A percentile compares a stretch with the other conserved stretches of the same genome.
Evolutionary conservation across 2,329 filamentous ascomycete species (phyloP).

Genomic region (Verticillium dahliae): DNA sequence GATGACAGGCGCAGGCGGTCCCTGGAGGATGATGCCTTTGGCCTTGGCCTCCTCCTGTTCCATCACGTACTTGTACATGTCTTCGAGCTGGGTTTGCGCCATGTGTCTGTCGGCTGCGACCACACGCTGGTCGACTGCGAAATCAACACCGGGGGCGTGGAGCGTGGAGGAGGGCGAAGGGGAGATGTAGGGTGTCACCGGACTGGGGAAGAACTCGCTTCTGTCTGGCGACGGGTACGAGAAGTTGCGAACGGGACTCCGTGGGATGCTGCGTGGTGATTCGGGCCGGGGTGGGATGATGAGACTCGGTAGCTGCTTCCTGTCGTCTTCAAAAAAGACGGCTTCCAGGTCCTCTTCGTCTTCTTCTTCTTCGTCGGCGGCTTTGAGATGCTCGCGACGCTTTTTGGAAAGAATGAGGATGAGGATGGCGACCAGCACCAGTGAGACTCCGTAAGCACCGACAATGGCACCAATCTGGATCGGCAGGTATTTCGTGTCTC

Average conservation of each 20-base stretch:
- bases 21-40: constrained; percentile 43
- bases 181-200: constrained; percentile 32
- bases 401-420: constrained; percentile 55
- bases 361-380: constrained; percentile 41
- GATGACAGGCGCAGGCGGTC: constrained; percentile 24
- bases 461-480: constrained; percentile 79
- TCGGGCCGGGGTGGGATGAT: constrained; percentile 11
- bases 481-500: constrained; percentile 58
- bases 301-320: constrained; percentile 16
- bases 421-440: constrained; percentile 65
- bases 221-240: constrained; percentile 40
- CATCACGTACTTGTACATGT: constrained; percentile 87
- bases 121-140: constrained; percentile 69
- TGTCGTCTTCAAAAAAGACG: constrained; percentile 34
- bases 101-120: constrained; percentile 68
- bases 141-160: constrained; percentile 53
- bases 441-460: constrained; percentile 72
- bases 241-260: constrained; percentile 35
- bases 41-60: constrained; percentile 71
- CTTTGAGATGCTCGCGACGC: constrained; percentile 43
- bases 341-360: constrained; percentile 41
- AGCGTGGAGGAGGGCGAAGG: constrained; percentile 39
- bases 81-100: constrained; percentile 78
- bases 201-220: constrained; percentile 15
- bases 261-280: constrained; percentile 14